Base-by-base conservation (phyloP, 2,329 filamentous ascomycete species). In the Aplosporella prunicola region DNA sequence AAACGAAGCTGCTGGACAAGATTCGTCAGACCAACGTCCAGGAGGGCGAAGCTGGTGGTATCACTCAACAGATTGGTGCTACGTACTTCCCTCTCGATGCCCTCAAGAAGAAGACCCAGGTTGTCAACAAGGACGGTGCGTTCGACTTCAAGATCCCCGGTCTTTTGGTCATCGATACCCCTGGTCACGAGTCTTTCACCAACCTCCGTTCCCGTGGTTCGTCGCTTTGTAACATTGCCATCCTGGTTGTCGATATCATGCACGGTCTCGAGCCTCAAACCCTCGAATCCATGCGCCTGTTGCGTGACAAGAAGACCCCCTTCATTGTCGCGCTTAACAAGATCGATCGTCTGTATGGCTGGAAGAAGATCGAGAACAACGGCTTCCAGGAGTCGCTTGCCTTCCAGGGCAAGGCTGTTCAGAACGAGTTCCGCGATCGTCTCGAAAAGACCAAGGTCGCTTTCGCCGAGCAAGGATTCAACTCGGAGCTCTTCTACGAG, bases 241-340 rank as follows among this genome's bases (percentile, higher is more conserved):
- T 98, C 58, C 70, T 98, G 48, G 93, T 98, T 27, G 89, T 98
- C 50, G 91, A 98, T 69, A 98, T 98, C 55, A 96, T 98, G 91
- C 91, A 98, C 75, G 93, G 93, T 58, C 76, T 98, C 31, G 91
- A 98, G 64, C 89, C 82, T 13, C 91, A 98, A 64, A 98, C 91
- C 11, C 72, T 96, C 20, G 93, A 98, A 65, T 98, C 91, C 2
- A 96, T 98, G 86, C 82, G 79, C 50, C 69, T 98, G 46, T 77
- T 98, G 35, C 78, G 89, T 55, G 89, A 95, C 53, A 77, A 86
- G 52, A 93, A 91, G 66, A 98, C 91, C 15, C 91, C 91, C 5
- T 98, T 98, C 68, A 93, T 98, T 50, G 93, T 98, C 26, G 93
- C 93, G 1, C 72, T 98, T 56, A 98, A 98, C 80, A 98, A 98